Base-by-base conservation (phyloP, 2,329 filamentous ascomycete species). In the Elsinoe arachidis region DNA sequence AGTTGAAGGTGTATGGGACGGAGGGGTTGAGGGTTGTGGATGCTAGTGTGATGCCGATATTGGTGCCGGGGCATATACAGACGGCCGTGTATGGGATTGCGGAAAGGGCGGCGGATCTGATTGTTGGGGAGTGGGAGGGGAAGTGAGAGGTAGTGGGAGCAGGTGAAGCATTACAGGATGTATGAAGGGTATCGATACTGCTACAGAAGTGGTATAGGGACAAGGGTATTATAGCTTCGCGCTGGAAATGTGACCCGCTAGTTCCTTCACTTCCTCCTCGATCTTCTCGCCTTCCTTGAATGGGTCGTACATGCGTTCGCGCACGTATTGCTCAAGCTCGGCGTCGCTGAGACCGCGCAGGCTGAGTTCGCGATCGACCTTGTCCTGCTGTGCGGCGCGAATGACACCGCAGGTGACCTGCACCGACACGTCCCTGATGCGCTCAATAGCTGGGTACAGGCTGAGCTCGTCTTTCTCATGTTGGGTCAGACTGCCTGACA, bases 401-500 rank as follows among this genome's bases (percentile, higher is more conserved):
- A 97, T 96, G 64, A 96, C 91, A 73, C 92, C 90, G 52, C 90
- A 84, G 33, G 91, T 89, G 30, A 97, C 91, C 49, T 88, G 73
- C 59, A 96, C 80, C 68, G 86, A 92, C 59, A 95, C 91, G 33
- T 96, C 90, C 44, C 93, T 84, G 63, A 99, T 95, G 61, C 93
- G 87, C 72, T 89, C 85, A 68, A 99, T 88, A 69, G 86, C 83
- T 11, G 90, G 93, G 77, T 99, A 97, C 68, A 97, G 85, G 70
- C 95, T 85, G 56, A 90, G 89, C 70, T 85, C 83, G 57, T 86
- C 82, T 66, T 90, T 77, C 76, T 99, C 93, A 61, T 93, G 86
- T 38, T 83, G 78, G 61, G 86, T 90, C 60, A 99, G 80, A 34
- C 87, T 85, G 59, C 83, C 84, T 14, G 89, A 82, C 17, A 97